Evolutionary conservation across 1,284 basidiomycete genomes (phyloP).

Genomic region (Trichosporon asahii): DNA sequence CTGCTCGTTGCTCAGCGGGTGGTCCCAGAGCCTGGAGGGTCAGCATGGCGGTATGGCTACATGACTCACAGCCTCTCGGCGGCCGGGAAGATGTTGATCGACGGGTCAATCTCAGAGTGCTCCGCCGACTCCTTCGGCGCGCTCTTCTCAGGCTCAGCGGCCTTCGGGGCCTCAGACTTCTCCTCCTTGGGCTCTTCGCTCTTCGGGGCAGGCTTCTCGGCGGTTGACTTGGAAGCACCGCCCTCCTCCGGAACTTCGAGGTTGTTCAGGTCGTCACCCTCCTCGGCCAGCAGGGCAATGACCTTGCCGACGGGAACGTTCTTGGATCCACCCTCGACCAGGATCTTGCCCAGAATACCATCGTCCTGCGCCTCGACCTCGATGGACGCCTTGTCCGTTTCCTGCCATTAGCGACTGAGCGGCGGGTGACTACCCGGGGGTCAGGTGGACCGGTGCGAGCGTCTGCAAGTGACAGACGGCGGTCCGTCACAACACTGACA

Average conservation of each 20-base stretch:
- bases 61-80: conserved; percentile 49
- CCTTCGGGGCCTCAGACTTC: conserved; percentile 9
- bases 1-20: conserved; percentile 22
- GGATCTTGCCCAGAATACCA: conserved; percentile 86
- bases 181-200: conserved; percentile 16
- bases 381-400: conserved; percentile 98
- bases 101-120: conserved; percentile 41
- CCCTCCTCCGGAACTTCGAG: conserved; percentile 59
- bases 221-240: not conserved
- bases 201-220: conserved; percentile 6
- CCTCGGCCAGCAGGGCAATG: conserved; percentile 92
- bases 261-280: conserved; percentile 89
- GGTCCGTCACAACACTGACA: not conserved
- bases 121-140: not conserved
- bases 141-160: conserved; percentile 13
- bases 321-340: conserved; percentile 79
- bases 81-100: conserved; percentile 46
- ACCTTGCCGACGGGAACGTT: conserved; percentile 79
- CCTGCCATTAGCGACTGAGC: conserved; percentile 57
- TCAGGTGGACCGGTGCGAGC: not conserved
- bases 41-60: not conserved
- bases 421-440: not conserved
- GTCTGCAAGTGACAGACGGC: not conserved
- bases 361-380: conserved; percentile 99
- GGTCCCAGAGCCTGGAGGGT: conserved; percentile 34